Base-by-base conservation (phyloP, 345 rosid genomes). In the Populus davidiana region DNA sequence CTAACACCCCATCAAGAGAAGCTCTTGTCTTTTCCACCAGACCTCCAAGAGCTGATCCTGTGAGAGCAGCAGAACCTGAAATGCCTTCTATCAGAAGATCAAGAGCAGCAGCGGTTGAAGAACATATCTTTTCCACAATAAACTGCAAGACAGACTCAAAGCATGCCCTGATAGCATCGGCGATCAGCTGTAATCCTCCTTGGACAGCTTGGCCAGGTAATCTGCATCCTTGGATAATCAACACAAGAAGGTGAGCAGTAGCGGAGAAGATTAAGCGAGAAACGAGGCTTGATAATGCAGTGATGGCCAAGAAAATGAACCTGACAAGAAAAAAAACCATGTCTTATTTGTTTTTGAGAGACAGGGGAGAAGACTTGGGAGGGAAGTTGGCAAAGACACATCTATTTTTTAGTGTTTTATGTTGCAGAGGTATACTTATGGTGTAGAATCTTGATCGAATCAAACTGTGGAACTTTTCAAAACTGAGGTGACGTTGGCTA, bases 161-260 rank as follows among this genome's bases (percentile, higher is more conserved):
- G 21, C 83, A 79, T 5, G 76, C 38, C 73, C 41, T 83, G 73
- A 86, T 74, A 18, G 33, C 83, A 2, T 83, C 85, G 2, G 79
- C 87, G 2, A 85, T 1, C 6, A 72, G 74, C 27, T 77, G 80
- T 59, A 90, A 47, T 12, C 75, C 87, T 0, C 74, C 84, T 1
- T 84, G 85, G 50, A 80, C 35, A 33, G 86, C 84, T 50, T 77
- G 78, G 1, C 85, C 76, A 0, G 89, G 88, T 0, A 81, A 72
- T 35, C 73, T 81, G 50, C 85, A 74, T 27, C 78, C 85, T 4
- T 82, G 78, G 79, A 87, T 76, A 49, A 88, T 20, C 20, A 84
- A 29, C 73, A 83, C 75, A 0, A 86, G 18, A 21, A 77, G 16
- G 62, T 74, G 23, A 21, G 90, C 90, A 0, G 69, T 35, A 0